Evolutionary conservation across 2,329 filamentous ascomycete species (phyloP).

Genomic region (Penicillium brevicompactum): DNA sequence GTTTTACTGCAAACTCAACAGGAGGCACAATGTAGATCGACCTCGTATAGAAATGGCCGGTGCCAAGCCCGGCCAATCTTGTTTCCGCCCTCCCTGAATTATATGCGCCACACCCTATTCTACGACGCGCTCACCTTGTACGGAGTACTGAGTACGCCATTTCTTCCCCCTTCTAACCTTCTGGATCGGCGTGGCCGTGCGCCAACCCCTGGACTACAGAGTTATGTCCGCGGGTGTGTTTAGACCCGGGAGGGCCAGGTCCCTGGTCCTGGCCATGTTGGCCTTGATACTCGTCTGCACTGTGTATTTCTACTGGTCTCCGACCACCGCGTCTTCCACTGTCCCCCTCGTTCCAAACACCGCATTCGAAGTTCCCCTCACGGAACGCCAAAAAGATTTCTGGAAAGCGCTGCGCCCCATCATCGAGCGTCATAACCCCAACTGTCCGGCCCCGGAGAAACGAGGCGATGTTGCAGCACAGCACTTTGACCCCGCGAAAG

Average conservation of each 20-base stretch:
- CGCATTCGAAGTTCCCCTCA: slow-evolving; percentile 36
- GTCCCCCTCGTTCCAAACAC: slow-evolving; percentile 35
- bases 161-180: not conserved
- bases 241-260: slow-evolving; percentile 31
- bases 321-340: slow-evolving; percentile 29
- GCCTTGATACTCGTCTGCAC: slow-evolving; percentile 36
- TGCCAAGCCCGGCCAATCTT: slow-evolving; percentile 11
- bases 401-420: slow-evolving; percentile 41
- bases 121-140: not conserved
- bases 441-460: slow-evolving; percentile 32
- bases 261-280: slow-evolving; percentile 30
- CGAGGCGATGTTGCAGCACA: slow-evolving; percentile 23
- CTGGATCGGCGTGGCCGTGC: slow-evolving; percentile 23
- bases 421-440: slow-evolving; percentile 34
- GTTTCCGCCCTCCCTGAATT: slow-evolving; percentile 5
- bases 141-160: not conserved
- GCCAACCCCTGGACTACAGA: slow-evolving; percentile 16
- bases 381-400: slow-evolving; percentile 40
- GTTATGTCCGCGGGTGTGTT: slow-evolving; percentile 24
- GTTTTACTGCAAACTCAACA: not conserved
- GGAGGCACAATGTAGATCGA: too few relatives aligned
- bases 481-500: slow-evolving; percentile 34
- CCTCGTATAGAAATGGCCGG: not conserved
- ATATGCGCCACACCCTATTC: not conserved
- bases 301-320: slow-evolving; percentile 41